These are phyloP conservation scores for Colletotrichum eremochloae DNA, from an alignment of 2,329 filamentous ascomycete species.

Conservation along the genomic window DNA sequence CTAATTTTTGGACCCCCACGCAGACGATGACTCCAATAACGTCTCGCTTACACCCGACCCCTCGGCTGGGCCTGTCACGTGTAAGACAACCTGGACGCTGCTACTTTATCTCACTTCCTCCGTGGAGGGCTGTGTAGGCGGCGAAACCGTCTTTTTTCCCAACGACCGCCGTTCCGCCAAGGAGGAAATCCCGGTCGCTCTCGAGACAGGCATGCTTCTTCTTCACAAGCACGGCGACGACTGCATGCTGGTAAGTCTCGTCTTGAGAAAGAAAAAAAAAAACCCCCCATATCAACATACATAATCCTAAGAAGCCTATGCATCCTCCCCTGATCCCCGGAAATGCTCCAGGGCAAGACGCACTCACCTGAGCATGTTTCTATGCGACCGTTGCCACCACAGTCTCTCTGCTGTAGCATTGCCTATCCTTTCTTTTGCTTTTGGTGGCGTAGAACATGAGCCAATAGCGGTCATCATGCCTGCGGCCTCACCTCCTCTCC, in stretches of 20 bases:
- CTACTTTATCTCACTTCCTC: conserved; percentile 85
- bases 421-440: conserved; percentile 36
- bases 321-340: conserved; percentile 34
- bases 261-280: neutral
- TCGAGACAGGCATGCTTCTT: conserved; percentile 87
- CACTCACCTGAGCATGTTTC: conserved; percentile 5
- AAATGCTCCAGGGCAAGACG: conserved; percentile 8
- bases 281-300: neutral
- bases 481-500: conserved; percentile 31
- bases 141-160: conserved; percentile 93
- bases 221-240: conserved; percentile 91
- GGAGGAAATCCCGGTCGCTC: conserved; percentile 78
- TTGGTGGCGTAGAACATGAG: conserved; percentile 31
- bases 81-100: conserved; percentile 90
- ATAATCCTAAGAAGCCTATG: neutral
- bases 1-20: conserved; percentile 29
- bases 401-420: conserved; percentile 1
- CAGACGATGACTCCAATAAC: conserved; percentile 89
- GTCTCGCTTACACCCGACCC: conserved; percentile 56
- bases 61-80: conserved; percentile 54
- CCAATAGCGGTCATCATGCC: conserved; percentile 27
- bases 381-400: conserved; percentile 33
- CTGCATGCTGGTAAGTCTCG: conserved; percentile 77
- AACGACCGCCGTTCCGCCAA: conserved; percentile 68
- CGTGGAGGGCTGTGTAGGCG: conserved; percentile 76